A percentile compares a stretch with the other conserved stretches of the same genome.
Evolutionary conservation across 2,329 filamentous ascomycete species (phyloP).

Genomic region (Penicillium sp.): DNA sequence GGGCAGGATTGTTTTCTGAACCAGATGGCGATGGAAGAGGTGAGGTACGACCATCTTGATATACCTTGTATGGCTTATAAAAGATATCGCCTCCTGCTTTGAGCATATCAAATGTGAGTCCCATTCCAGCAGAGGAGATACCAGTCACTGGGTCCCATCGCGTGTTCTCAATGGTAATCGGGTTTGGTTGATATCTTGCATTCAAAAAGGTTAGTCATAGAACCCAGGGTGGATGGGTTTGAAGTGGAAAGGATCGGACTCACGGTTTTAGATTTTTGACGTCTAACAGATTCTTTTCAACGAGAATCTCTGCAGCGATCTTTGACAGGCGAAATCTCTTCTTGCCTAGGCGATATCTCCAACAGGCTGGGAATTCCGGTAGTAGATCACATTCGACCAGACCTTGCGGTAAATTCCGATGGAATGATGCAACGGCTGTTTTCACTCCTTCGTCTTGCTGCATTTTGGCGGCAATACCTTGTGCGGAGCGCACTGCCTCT

Average conservation of each 20-base stretch:
- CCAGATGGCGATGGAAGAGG: background rate
- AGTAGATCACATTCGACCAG: slow-evolving; percentile 22
- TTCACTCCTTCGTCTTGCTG: slow-evolving; percentile 40
- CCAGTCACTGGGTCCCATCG: slow-evolving; percentile 31
- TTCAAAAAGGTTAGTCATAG: background rate
- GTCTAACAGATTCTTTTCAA: slow-evolving; percentile 17
- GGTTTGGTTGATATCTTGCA: background rate
- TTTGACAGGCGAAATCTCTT: slow-evolving; percentile 19
- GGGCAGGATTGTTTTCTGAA: background rate
- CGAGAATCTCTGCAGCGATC: slow-evolving; percentile 17
- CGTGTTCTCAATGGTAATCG: slow-evolving; percentile 28
- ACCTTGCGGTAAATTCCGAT: slow-evolving; percentile 31
- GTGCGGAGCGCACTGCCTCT: slow-evolving; percentile 35
- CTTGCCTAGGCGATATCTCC: slow-evolving; percentile 19
- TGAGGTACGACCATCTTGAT: background rate
- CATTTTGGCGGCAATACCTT: slow-evolving; percentile 38
- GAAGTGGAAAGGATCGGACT: background rate
- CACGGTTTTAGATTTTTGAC: slow-evolving; percentile 1
- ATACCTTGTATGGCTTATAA: slow-evolving; percentile 23
- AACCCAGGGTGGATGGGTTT: too few relatives aligned
- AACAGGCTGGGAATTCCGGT: slow-evolving; percentile 26
- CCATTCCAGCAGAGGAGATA: slow-evolving; percentile 18
- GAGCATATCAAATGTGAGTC: slow-evolving; percentile 21
- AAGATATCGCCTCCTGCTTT: slow-evolving; percentile 19
- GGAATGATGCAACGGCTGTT: slow-evolving; percentile 44